Conservation (phyloP, 2,329 filamentous ascomycete species). For the Trichoderma atroviride region DNA sequence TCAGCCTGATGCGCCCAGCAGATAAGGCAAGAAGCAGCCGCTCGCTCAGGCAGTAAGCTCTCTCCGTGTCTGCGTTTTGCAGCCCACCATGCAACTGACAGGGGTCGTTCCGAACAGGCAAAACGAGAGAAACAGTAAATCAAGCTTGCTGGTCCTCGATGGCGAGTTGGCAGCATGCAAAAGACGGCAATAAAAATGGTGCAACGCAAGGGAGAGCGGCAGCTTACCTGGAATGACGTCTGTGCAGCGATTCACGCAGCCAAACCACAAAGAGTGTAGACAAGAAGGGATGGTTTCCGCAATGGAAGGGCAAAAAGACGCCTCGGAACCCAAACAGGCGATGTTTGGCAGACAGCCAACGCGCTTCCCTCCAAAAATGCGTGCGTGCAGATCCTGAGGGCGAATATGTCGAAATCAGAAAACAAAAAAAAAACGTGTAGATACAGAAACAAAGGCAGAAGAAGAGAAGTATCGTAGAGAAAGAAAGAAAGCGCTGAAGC, state of each 20-base stretch:
- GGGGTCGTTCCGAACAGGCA: not conserved
- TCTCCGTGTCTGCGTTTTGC: not conserved
- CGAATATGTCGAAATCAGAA: not conserved
- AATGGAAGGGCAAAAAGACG: not conserved
- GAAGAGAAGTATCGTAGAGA: not conserved
- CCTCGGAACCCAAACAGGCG: not conserved
- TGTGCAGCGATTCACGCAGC: not conserved
- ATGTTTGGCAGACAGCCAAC: not conserved
- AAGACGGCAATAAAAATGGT: not conserved
- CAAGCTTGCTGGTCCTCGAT: not conserved
- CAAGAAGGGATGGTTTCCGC: not conserved
- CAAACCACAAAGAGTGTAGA: not conserved
- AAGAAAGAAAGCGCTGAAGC: not conserved
- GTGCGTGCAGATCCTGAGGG: not conserved
- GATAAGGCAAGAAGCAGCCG: not conserved
- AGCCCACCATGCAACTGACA: not conserved
- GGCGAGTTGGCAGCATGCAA: not conserved
- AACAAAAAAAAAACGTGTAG: not conserved
- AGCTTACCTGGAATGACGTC: slow-evolving; percentile 19
- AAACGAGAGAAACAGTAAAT: not conserved
- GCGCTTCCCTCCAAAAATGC: not conserved
- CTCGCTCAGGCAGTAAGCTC: not conserved
- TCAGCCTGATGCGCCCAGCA: slow-evolving; percentile 23
- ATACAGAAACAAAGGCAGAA: not conserved
- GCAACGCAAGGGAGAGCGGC: not conserved